Base-by-base conservation (phyloP, 2,329 filamentous ascomycete genomes). In the Sarocladium brachiariae region DNA sequence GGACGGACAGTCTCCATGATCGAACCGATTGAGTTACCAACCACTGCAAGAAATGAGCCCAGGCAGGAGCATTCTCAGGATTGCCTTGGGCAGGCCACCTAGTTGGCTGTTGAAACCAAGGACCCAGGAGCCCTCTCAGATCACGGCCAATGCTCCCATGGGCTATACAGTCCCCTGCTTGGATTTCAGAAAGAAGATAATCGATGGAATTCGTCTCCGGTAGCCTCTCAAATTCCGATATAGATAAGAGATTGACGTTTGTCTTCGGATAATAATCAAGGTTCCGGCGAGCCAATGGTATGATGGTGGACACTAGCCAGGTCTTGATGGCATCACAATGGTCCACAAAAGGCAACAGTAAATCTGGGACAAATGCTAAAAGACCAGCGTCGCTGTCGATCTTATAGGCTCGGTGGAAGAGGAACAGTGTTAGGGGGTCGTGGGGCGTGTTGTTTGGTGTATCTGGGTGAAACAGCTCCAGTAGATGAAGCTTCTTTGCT, bases 301-400 rank as follows among this genome's bases (percentile, higher is more conserved):
- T 68, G 14, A 88, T 72, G 2, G 77, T 79, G 0, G 85, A 85
- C 18, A 87, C 75, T 60, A 83, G 77, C 86, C 87, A 89, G 0
- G 73, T 78, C 47, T 80, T 76, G 33, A 91, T 70, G 51, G 73
- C 78, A 8, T 79, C 72, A 33, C 78, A 77, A 52, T 78, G 74
- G 46, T 78, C 69, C 14, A 89, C 70, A 61, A 90, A 91, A 0
- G 87, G 86, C 19, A 74, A 70, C 16, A 90, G 69, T 25, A 92
- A 71, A n/a, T 75, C 72, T 1, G 84, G 82, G 1, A 90, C 63
- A 56, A 86, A 76, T n/a, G 75, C 72, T 18, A 91, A 70, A 53
- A 89, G 68, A n/a, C 87, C 87, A 1, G 86, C 84, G 62, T 87
- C 79, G 49, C 80, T 70, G 60, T 91, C 86, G 54, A 92, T 82